A percentile compares a stretch with the other conserved stretches of the same genome.
phyloP scores from a whole-genome alignment of 2,329 filamentous ascomycete species.

The Thelonectria blattea region DNA sequence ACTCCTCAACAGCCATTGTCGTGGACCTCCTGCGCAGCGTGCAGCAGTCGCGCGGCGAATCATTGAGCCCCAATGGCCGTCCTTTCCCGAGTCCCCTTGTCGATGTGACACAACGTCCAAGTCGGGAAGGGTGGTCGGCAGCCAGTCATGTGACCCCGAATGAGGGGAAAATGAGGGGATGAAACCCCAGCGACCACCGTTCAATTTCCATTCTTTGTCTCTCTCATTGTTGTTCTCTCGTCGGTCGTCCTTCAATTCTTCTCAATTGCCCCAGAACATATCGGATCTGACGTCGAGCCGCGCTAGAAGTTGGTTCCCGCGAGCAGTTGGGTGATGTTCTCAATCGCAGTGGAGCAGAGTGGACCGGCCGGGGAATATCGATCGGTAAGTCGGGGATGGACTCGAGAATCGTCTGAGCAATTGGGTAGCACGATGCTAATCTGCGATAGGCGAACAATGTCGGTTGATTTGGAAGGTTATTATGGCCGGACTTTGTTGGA shows the following conservation, averaged over 20 bases:
- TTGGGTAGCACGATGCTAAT: conserved; percentile 2
- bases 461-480: neutral
- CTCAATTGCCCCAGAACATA: conserved; percentile 6
- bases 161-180: conserved; percentile 42
- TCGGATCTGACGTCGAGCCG: conserved; percentile 19
- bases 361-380: conserved; percentile 9
- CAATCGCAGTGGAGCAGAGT: conserved; percentile 14
- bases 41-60: conserved; percentile 25
- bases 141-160: conserved; percentile 40
- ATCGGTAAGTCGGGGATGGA: conserved; percentile 5
- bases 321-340: conserved; percentile 5
- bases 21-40: conserved; percentile 16
- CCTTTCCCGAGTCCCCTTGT: conserved; percentile 32
- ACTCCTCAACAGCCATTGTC: conserved; percentile 16
- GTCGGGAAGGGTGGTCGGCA: conserved; percentile 31
- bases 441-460: neutral
- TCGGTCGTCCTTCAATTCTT: conserved; percentile 13
- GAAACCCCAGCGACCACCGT: conserved; percentile 32
- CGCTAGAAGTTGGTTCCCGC: conserved; percentile 14
- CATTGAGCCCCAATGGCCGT: conserved; percentile 23
- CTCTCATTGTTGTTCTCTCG: conserved; percentile 4
- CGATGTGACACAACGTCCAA: conserved; percentile 36
- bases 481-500: neutral
- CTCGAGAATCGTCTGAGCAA: neutral
- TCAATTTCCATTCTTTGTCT: conserved; percentile 22